Percentiles rank a stretch among this genome's conserved stretches.
phyloP scores from a whole-genome alignment of 1,139 yeast species.

The Hyphopichia fennica region DNA sequence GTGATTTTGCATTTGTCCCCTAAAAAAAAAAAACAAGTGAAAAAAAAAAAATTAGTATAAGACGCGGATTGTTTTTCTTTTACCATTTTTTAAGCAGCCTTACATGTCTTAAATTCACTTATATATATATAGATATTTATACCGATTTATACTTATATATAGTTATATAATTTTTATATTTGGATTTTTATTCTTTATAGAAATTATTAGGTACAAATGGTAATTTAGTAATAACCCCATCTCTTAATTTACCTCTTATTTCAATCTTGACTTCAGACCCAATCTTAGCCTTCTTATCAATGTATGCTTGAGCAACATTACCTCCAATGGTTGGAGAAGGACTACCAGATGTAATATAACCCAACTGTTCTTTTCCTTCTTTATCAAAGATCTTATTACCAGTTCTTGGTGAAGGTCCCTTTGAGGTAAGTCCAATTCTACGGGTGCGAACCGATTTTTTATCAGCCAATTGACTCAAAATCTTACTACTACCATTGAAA shows the following conservation, averaged over 20 bases:
- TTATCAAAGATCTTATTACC: conserved; percentile 66
- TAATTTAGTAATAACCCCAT: conserved; percentile 72
- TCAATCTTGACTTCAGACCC: conserved; percentile 77
- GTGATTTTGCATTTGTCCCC: too few species aligned
- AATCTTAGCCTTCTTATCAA: conserved; percentile 71
- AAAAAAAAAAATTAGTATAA: too few species aligned
- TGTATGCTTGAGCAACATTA: conserved; percentile 90
- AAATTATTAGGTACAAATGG: conserved; percentile 82
- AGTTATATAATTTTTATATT: too few species aligned
- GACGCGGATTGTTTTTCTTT: too few species aligned
- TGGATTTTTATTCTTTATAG: conserved; percentile 44
- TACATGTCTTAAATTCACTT: too few species aligned
- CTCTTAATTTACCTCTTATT: conserved; percentile 80
- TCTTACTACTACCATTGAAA: conserved; percentile 77
- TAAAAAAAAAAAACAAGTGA: too few species aligned
- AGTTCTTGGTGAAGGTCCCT: conserved; percentile 93
- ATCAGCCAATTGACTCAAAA: conserved; percentile 68
- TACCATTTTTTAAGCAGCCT: too few species aligned
- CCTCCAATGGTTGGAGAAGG: conserved; percentile 85
- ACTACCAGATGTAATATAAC: conserved; percentile 84
- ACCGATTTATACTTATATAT: too few species aligned
- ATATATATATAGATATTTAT: too few species aligned
- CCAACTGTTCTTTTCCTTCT: conserved; percentile 55
- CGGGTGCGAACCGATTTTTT: conserved; percentile 58
- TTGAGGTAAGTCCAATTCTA: conserved; percentile 71